Evolutionary conservation across 2,329 filamentous ascomycete genomes (phyloP).

Genomic region (Fusarium succisae): DNA sequence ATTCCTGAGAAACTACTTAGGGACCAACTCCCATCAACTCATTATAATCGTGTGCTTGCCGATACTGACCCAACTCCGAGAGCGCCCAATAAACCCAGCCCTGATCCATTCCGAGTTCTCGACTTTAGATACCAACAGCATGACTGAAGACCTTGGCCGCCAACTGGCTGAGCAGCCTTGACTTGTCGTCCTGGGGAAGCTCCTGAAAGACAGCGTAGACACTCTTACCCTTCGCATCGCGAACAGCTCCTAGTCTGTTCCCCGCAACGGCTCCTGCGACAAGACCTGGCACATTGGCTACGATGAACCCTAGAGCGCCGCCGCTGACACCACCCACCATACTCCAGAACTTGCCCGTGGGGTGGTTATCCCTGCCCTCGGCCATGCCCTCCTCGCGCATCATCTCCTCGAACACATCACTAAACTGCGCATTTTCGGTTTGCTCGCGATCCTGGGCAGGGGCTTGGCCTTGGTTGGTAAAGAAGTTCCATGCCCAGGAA

Average conservation of each 20-base stretch:
- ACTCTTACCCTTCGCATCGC: constrained; percentile 92
- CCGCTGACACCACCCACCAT: constrained; percentile 87
- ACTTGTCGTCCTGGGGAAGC: constrained; percentile 82
- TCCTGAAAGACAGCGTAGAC: constrained; percentile 93
- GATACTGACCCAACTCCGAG: constrained; percentile 19
- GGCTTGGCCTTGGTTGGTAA: constrained; percentile 50
- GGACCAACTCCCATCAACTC: not conserved
- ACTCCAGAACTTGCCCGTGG: constrained; percentile 84
- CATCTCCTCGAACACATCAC: constrained; percentile 91
- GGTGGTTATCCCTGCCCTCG: constrained; percentile 67
- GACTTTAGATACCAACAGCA: constrained; percentile 66
- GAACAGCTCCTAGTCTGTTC: constrained; percentile 87
- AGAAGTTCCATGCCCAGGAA: constrained; percentile 80
- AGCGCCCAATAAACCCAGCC: constrained; percentile 19
- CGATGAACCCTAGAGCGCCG: constrained; percentile 91
- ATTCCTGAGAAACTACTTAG: not conserved
- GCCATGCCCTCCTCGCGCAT: constrained; percentile 85
- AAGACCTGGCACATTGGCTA: constrained; percentile 90
- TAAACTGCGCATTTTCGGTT: constrained; percentile 83
- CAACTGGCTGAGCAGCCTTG: constrained; percentile 82
- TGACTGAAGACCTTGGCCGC: constrained; percentile 88
- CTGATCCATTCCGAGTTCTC: not conserved
- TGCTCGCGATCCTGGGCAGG: constrained; percentile 56
- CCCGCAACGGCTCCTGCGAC: constrained; percentile 92
- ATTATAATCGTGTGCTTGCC: not conserved